Evolutionary conservation across 2,329 filamentous ascomycete species (phyloP).

Genomic region (Scytalidium sp.): DNA sequence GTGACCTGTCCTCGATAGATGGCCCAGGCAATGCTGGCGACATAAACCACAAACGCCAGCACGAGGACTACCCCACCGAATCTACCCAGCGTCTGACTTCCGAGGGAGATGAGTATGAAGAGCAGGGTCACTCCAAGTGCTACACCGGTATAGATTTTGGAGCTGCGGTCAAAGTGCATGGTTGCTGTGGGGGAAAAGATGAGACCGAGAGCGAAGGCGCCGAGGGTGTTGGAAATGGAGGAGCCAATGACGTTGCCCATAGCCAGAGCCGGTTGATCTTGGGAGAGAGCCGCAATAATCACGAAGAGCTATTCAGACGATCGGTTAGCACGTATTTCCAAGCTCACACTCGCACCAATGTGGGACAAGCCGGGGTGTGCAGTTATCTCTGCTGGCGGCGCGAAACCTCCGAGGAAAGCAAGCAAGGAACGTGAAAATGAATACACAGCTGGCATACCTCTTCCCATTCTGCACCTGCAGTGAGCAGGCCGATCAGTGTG

Average conservation of each 20-base stretch:
- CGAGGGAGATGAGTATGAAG: constrained; percentile 31
- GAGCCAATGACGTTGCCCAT: constrained; percentile 54
- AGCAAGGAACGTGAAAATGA: background rate
- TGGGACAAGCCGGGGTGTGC: too few species aligned
- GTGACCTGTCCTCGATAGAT: constrained; percentile 41
- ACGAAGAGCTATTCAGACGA: constrained; percentile 39
- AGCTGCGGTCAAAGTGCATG: constrained; percentile 42
- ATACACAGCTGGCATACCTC: constrained; percentile 46
- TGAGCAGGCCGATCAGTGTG: constrained; percentile 47
- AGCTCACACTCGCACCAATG: too few species aligned
- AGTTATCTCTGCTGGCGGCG: too few species aligned
- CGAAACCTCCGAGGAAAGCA: background rate
- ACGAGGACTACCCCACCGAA: constrained; percentile 37
- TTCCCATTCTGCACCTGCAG: constrained; percentile 53
- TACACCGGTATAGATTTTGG: constrained; percentile 43
- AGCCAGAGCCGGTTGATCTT: constrained; percentile 43
- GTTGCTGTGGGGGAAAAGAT: constrained; percentile 33
- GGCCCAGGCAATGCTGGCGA: constrained; percentile 39
- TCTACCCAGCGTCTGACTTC: constrained; percentile 28
- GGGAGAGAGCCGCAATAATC: constrained; percentile 43
- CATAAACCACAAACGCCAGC: constrained; percentile 39
- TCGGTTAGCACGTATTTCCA: background rate
- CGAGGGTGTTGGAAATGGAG: constrained; percentile 52
- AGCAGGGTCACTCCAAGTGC: constrained; percentile 39
- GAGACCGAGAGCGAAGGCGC: constrained; percentile 51